Percentiles rank a stretch among this genome's conserved stretches.
Conservation (phyloP, 768 basidiomycete genomes). For the Lactifluus subvellereus region DNA sequence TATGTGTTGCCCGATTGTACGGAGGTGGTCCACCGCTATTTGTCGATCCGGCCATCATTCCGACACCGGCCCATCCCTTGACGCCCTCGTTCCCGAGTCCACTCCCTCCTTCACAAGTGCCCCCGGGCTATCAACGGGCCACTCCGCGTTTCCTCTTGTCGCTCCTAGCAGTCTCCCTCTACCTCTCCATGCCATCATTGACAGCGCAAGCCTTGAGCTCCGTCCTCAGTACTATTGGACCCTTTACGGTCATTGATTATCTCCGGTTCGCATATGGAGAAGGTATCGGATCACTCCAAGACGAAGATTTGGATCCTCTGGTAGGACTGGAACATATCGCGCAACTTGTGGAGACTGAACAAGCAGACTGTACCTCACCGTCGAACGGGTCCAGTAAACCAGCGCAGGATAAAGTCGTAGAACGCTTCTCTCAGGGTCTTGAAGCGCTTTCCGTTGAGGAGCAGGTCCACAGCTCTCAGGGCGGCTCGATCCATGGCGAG, state of each 20-base stretch:
- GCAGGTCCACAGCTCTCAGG: not conserved
- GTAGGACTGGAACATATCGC: constrained; percentile 69
- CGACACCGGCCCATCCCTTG: constrained; percentile 63
- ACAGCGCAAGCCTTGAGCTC: constrained; percentile 68
- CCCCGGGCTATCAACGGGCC: constrained; percentile 61
- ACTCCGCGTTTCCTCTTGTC: constrained; percentile 80
- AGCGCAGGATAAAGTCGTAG: not conserved
- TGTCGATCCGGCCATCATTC: constrained; percentile 57
- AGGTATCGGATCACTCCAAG: constrained; percentile 42
- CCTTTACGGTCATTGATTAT: constrained; percentile 69
- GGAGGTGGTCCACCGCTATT: constrained; percentile 76
- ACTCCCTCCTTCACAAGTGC: constrained; percentile 29
- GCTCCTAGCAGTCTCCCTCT: constrained; percentile 80
- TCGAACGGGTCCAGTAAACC: constrained; percentile 1
- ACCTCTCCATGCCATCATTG: constrained; percentile 74
- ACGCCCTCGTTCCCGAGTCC: constrained; percentile 52
- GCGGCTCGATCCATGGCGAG: not conserved
- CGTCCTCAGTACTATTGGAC: constrained; percentile 70
- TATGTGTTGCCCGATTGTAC: constrained; percentile 83
- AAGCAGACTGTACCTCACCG: not conserved
- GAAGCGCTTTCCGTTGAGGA: constrained; percentile 11
- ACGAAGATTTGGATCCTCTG: constrained; percentile 51
- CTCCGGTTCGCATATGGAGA: constrained; percentile 78
- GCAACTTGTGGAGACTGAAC: constrained; percentile 38
- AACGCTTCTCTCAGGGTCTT: constrained; percentile 7